Evolutionary conservation across 345 rosid genomes (phyloP).

Genomic region (Ailanthus altissimus): DNA sequence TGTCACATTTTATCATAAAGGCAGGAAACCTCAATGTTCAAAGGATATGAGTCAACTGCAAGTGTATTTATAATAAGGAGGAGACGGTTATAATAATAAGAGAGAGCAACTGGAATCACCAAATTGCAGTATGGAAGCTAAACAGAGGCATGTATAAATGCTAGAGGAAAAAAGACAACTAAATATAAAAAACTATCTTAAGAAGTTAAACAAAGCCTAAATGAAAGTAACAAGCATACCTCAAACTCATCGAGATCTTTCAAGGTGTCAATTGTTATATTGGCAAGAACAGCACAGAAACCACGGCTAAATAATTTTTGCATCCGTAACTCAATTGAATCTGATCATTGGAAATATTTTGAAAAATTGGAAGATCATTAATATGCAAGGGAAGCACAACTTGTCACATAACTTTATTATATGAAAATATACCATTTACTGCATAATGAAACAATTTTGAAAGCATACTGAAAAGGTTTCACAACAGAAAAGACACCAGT

Average conservation of each 20-base stretch:
- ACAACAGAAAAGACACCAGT: background rate
- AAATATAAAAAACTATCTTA: background rate
- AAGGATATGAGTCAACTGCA: background rate
- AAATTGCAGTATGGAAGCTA: background rate
- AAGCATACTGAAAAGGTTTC: background rate
- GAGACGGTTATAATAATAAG: background rate
- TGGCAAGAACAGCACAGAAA: conserved; percentile 57
- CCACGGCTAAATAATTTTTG: conserved; percentile 53
- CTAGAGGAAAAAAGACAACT: background rate
- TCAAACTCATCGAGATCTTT: conserved; percentile 72
- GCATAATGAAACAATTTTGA: background rate
- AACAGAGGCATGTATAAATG: background rate
- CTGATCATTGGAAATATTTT: conserved; percentile 41
- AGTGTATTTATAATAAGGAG: background rate
- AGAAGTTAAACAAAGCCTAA: conserved; percentile 10
- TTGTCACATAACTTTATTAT: background rate
- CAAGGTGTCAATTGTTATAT: conserved; percentile 54
- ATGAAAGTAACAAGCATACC: conserved; percentile 45
- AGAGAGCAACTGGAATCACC: background rate
- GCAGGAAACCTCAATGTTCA: background rate
- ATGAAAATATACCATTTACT: background rate
- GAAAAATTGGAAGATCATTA: background rate
- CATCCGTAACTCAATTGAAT: conserved; percentile 57
- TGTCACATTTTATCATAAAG: background rate
- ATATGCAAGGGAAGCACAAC: background rate